These are phyloP conservation scores for Diaporthe australafricana DNA, from an alignment of 2,329 filamentous ascomycete species.

Conservation along the genomic window DNA sequence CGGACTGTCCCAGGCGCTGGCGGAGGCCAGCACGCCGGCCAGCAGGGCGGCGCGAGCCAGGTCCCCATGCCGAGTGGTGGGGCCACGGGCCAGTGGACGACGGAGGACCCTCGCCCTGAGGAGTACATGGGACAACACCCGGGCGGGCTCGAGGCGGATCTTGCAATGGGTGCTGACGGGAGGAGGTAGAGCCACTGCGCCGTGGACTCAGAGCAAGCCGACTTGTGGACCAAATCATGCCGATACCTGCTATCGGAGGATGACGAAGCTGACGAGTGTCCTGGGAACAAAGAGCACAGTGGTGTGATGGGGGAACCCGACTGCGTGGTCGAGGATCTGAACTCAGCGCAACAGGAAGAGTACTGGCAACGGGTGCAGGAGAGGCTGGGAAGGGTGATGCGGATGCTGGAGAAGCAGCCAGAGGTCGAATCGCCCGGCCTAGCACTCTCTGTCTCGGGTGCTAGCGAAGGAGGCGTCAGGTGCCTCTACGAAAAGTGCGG, in stretches of 20 bases:
- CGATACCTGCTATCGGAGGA: constrained; percentile 14
- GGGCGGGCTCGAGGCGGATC: constrained; percentile 68
- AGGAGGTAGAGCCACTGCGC: constrained; percentile 40
- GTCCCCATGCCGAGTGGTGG: constrained; percentile 65
- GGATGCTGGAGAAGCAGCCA: constrained; percentile 12
- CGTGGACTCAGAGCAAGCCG: constrained; percentile 15
- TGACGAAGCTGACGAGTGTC: background rate
- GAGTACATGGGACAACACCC: constrained; percentile 62
- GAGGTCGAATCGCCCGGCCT: background rate
- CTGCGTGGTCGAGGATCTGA: constrained; percentile 22
- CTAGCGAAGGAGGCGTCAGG: background rate
- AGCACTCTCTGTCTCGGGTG: constrained; percentile 5
- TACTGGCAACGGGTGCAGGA: constrained; percentile 30
- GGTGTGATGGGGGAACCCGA: background rate
- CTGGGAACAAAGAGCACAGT: background rate
- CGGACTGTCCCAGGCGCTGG: constrained; percentile 59
- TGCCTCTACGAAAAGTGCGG: constrained; percentile 4
- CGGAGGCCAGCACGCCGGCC: constrained; percentile 42
- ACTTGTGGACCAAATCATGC: constrained; percentile 31
- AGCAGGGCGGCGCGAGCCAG: constrained; percentile 52
- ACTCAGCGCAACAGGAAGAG: constrained; percentile 17
- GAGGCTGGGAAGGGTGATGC: constrained; percentile 23
- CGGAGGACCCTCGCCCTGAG: constrained; percentile 70
- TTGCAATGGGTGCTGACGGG: constrained; percentile 70
- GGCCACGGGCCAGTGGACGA: constrained; percentile 61